Conservation (phyloP, 148 eudicot genomes). For the Oxyria digyna region DNA sequence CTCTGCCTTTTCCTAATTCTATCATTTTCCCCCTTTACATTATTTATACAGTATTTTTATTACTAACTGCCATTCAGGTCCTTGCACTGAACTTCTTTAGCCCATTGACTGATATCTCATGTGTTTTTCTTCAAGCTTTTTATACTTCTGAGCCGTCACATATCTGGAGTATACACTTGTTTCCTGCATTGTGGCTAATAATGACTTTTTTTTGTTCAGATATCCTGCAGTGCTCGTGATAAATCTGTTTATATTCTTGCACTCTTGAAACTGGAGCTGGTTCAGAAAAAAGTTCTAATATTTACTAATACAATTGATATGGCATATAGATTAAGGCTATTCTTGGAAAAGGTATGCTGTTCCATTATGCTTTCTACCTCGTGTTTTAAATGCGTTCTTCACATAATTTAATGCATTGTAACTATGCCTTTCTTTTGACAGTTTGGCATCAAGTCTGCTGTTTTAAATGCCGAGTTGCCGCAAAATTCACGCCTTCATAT, state of each 20-base stretch:
- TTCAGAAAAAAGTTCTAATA: constrained; percentile 77
- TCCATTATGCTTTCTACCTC: not conserved
- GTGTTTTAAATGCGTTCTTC: not conserved
- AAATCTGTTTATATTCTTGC: constrained; percentile 76
- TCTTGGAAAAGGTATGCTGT: constrained; percentile 68
- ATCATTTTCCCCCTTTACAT: not conserved
- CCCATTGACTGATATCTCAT: not conserved
- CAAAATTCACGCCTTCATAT: constrained; percentile 94
- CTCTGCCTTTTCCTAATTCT: not conserved
- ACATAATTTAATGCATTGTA: not conserved
- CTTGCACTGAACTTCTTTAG: not conserved
- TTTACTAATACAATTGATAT: constrained; percentile 82
- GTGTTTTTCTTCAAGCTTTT: not conserved
- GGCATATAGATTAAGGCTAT: constrained; percentile 69
- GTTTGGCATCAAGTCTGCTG: constrained; percentile 84
- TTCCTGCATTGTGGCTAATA: not conserved
- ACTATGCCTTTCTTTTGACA: constrained; percentile 24
- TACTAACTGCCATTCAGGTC: too few species aligned
- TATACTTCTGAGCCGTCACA: not conserved
- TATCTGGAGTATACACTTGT: not conserved
- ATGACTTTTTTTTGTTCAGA: constrained; percentile 24
- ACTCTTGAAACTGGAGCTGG: constrained; percentile 76
- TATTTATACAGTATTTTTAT: not conserved
- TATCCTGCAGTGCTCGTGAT: constrained; percentile 74
- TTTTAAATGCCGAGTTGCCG: constrained; percentile 89